These are phyloP conservation scores for Furcasterigmium furcatum DNA, from an alignment of 2,329 filamentous ascomycete species.

Conservation along the genomic window DNA sequence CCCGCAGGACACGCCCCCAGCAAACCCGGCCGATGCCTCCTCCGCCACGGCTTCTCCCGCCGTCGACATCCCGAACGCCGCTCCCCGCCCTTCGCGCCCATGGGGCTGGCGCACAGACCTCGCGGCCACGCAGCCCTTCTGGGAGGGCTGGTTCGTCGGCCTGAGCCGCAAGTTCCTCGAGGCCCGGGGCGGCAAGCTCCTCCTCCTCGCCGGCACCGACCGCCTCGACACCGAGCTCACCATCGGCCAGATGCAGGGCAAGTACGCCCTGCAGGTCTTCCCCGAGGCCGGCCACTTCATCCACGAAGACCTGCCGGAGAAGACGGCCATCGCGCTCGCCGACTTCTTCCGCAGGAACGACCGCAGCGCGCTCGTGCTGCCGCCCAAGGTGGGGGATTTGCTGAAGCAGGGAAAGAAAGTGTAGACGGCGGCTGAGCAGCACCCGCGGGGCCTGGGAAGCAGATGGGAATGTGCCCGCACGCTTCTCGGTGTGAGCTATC, in stretches of 20 bases:
- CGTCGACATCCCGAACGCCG: not conserved
- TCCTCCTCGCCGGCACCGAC: constrained; percentile 86
- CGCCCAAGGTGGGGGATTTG: constrained; percentile 84
- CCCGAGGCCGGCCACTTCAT: constrained; percentile 96
- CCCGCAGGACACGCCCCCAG: not conserved
- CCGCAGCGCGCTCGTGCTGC: constrained; percentile 76
- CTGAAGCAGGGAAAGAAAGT: constrained; percentile 60
- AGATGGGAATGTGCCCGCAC: too few relatives aligned
- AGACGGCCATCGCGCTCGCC: constrained; percentile 78
- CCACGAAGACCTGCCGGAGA: constrained; percentile 90
- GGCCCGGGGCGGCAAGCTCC: constrained; percentile 77
- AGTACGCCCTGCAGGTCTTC: constrained; percentile 93
- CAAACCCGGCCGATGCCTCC: constrained; percentile 14
- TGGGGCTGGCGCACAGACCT: constrained; percentile 90
- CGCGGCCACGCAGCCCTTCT: constrained; percentile 80
- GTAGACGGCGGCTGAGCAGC: constrained; percentile 25
- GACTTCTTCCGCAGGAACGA: constrained; percentile 95
- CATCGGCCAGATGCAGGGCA: constrained; percentile 98
- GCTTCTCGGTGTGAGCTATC: too few relatives aligned
- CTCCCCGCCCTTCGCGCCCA: constrained; percentile 32
- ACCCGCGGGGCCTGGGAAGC: too few relatives aligned
- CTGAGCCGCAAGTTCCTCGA: constrained; percentile 84
- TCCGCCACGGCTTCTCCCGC: not conserved
- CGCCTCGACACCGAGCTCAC: constrained; percentile 86
- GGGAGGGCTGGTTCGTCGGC: constrained; percentile 90